Evolutionary conservation across 164 flowering plant species (phyloP), one percentile per base, ranked within the genome.

Genomic region (Macadamia integrifolia): DNA sequence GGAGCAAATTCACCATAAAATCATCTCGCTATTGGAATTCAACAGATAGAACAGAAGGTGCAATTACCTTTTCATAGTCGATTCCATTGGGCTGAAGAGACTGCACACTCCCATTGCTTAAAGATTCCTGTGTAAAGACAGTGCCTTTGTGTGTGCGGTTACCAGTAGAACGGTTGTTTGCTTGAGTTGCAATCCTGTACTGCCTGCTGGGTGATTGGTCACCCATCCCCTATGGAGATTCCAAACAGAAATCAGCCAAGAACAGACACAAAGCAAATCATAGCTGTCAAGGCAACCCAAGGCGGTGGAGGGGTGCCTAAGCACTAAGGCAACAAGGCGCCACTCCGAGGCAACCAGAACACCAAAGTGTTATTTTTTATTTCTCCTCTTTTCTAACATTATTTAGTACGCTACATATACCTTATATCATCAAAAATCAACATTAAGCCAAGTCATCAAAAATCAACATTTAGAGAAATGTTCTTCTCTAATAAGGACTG

Each of bases 141-240:
- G 60, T 57, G 18, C 82, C 88, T 75, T 80, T 89, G 28, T 66
- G 71, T 52, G 61, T 57, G 48, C 77, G 83, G 73, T 82, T 86
- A 76, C 83, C 87, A 66, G 64, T 64, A 56, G 76, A 67, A 68
- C 77, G 84, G 43, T 56, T 75, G 73, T 76, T 93, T 13, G 49
- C 78, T 73, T 76, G 83, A 69, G 64, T 52, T 18, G 77, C 46
- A 74, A 73, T 62, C 72, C 71, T 87, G 55, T 69, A 76, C 30
- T 73, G 84, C 70, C 81, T 80, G 59, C 61, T 85, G 43, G 86
- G 80, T 32, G 87, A 82, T 69, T 67, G 88, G 61, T 88, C 87
- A 70, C 77, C 77, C 72, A 67, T 75, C 13, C 82, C 92, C 97
- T 88, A 68, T 60, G 74, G 15, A 74, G 15, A 69, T 52, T 44